Base-by-base conservation (phyloP, 2,329 filamentous ascomycete genomes). In the Mollisia scopiformis region DNA sequence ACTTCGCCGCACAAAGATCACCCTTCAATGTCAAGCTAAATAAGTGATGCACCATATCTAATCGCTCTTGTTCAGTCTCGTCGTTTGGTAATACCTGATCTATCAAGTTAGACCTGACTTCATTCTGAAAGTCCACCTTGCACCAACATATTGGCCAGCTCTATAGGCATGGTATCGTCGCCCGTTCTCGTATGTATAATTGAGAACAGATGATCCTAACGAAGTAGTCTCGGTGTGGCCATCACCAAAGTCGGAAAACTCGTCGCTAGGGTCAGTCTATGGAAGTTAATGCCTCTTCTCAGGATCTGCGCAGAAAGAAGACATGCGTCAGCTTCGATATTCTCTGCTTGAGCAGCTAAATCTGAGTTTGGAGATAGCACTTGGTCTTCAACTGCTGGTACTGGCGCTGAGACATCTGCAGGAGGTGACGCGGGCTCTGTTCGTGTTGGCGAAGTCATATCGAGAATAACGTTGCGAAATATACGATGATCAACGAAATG, bases 11-110 rank as follows among this genome's bases (percentile, higher is more conserved):
- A 37, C 39, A 56, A 14, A 61, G 47, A 6, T 23, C 8, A 28
- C 58, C 58, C 27, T 14, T 14, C 10, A 61, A 35, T 6, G 19
- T n/a, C 19, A 61, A 46, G 1, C 35, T 35, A 47, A 35, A 61
- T 27, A 57, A 46, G 53, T 61, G 58, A 28, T 61, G 58, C 6
- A 25, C 19, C 19, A 54, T 21, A n/a, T 54, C 51, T 2, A 54
- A 33, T 3, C 51, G 51, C 7, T 21, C n/a, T 39, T 54, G 51
- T 16, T 54, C 51, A 25, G 21, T 19, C 16, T 54, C 51, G 21
- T 54, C 51, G 19, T 54, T 54, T 4, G 51, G 51, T 2, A 28
- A 13, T 4, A 50, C 16, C n/a, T n/a, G n/a, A n/a, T n/a, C n/a
- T n/a, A n/a, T n/a, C n/a, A n/a, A n/a, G n/a, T n/a, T n/a, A n/a